These are phyloP conservation scores for Triangularia verruculosa DNA, from an alignment of 2,329 filamentous ascomycete genomes.

Conservation along the genomic window DNA sequence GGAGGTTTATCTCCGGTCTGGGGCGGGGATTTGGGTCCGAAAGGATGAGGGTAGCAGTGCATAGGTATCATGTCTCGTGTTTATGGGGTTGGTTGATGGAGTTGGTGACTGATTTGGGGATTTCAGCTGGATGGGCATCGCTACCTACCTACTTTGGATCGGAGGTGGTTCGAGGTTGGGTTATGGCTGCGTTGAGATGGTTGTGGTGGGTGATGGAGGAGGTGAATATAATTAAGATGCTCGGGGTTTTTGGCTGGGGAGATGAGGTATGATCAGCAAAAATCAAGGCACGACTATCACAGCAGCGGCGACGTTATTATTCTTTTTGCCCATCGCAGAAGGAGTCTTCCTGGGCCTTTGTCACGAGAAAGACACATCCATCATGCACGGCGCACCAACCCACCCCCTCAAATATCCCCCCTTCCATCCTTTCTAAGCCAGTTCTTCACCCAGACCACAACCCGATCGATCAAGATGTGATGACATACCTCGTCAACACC, in stretches of 20 bases:
- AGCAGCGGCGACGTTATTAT: too few relatives aligned
- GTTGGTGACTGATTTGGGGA: background rate
- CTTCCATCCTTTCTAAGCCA: constrained; percentile 5
- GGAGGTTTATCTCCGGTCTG: background rate
- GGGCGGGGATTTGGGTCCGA: background rate
- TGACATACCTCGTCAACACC: constrained; percentile 14
- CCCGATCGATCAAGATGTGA: constrained; percentile 15
- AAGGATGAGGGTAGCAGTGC: background rate
- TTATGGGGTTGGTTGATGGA: background rate
- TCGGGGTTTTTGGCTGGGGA: background rate
- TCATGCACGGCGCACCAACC: background rate
- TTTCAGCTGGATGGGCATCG: background rate
- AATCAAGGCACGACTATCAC: background rate
- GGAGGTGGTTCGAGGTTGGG: background rate
- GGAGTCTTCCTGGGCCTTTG: too few relatives aligned
- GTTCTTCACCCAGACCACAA: constrained; percentile 13
- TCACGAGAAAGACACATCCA: background rate
- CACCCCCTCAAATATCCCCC: constrained; percentile 13
- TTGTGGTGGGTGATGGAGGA: too few relatives aligned
- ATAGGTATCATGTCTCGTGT: background rate
- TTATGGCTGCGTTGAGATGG: background rate
- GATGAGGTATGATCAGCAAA: background rate
- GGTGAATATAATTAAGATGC: background rate
- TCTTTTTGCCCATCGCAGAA: too few relatives aligned
- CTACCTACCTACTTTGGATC: background rate